Evolutionary conservation across 176 grass and related monocot genomes (phyloP).

Genomic region (Rhipidocladum racemiflorum): DNA sequence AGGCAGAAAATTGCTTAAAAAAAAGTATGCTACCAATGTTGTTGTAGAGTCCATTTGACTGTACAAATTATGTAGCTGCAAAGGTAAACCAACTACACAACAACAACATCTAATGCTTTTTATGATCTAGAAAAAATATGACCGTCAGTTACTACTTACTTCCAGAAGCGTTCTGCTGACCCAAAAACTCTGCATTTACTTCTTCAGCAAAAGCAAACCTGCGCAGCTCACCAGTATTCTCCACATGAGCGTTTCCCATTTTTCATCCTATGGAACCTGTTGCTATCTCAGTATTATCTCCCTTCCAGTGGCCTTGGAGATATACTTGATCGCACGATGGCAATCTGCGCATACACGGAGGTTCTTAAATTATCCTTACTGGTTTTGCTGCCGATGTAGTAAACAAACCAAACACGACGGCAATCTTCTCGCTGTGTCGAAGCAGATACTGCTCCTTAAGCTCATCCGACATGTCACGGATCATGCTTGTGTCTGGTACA

Average conservation of each 20-base stretch:
- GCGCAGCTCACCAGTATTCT: slow-evolving; percentile 49
- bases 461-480: slow-evolving; percentile 78
- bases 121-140: slow-evolving; percentile 1
- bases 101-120: not conserved
- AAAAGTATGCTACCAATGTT: not conserved
- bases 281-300: slow-evolving; percentile 80
- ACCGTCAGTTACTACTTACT: not conserved
- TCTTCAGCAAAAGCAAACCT: not conserved
- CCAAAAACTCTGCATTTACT: not conserved
- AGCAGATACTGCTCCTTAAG: slow-evolving; percentile 75
- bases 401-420: slow-evolving; percentile 73
- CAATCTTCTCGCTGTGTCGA: slow-evolving; percentile 93
- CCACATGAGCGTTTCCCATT: slow-evolving; percentile 65
- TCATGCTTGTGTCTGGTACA: slow-evolving; percentile 62
- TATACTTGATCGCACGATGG: slow-evolving; percentile 69
- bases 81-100: not conserved
- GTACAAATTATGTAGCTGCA: not conserved
- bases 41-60: not conserved
- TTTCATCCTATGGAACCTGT: slow-evolving; percentile 81
- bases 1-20: not conserved
- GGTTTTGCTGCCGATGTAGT: slow-evolving; percentile 51
- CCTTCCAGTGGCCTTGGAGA: slow-evolving; percentile 60
- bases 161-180: not conserved
- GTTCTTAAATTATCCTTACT: slow-evolving; percentile 90
- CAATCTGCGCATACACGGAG: slow-evolving; percentile 78